These are phyloP conservation scores for Mariannaea elegans DNA, from an alignment of 2,329 filamentous ascomycete genomes.

Conservation along the genomic window DNA sequence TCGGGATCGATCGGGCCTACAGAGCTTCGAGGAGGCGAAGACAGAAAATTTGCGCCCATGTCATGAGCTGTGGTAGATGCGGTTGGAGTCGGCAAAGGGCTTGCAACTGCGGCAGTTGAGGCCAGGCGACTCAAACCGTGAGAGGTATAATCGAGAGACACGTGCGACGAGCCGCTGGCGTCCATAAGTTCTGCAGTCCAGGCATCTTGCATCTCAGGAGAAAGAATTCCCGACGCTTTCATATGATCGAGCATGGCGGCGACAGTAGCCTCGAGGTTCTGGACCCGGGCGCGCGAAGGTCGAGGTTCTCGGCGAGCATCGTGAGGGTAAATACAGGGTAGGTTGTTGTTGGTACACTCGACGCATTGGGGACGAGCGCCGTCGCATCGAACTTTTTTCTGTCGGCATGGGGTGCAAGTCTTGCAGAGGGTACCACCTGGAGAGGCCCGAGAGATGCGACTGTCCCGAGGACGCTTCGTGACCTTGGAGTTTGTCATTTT, in stretches of 20 bases:
- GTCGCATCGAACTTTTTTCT: slow-evolving; percentile 49
- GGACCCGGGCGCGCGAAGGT: slow-evolving; percentile 43
- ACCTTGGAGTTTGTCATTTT: slow-evolving; percentile 37
- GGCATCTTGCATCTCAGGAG: slow-evolving; percentile 37
- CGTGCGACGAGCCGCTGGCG: slow-evolving; percentile 27
- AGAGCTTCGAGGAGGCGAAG: slow-evolving; percentile 40
- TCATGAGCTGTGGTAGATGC: slow-evolving; percentile 37
- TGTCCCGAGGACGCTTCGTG: slow-evolving; percentile 34
- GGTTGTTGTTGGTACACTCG: slow-evolving; percentile 41
- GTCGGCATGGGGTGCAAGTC: slow-evolving; percentile 47
- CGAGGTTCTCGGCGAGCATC: slow-evolving; percentile 45
- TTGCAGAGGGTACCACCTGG: slow-evolving; percentile 43
- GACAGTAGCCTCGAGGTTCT: slow-evolving; percentile 43
- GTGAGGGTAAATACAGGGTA: slow-evolving; percentile 45
- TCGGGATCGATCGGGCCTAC: slow-evolving; percentile 39
- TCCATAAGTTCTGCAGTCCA: slow-evolving; percentile 43
- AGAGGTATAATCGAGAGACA: slow-evolving; percentile 36
- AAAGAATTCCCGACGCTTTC: slow-evolving; percentile 43
- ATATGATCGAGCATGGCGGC: slow-evolving; percentile 45
- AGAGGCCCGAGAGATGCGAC: slow-evolving; percentile 32
- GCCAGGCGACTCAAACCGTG: slow-evolving; percentile 41
- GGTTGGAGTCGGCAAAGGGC: slow-evolving; percentile 39
- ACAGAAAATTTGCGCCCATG: slow-evolving; percentile 40
- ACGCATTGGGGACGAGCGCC: slow-evolving; percentile 44
- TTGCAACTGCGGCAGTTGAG: slow-evolving; percentile 41